Conservation (phyloP, 345 rosid species). For the Psidium guajava region DNA sequence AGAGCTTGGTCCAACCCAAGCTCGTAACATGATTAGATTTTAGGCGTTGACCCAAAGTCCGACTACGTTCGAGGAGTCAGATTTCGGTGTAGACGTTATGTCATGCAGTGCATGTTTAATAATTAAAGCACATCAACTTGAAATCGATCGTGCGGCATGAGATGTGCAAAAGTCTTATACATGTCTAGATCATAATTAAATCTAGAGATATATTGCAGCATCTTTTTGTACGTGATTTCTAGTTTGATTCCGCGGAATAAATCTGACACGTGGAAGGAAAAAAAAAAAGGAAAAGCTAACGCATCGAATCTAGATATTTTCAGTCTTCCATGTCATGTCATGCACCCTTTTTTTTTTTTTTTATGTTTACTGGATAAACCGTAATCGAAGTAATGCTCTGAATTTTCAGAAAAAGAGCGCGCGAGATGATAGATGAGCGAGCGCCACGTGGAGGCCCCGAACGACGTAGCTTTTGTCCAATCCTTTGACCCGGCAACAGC, state of each 20-base stretch:
- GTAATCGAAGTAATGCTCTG: neutral
- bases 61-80: fast-evolving
- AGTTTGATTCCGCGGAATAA: no score
- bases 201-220: no score
- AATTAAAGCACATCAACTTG: neutral
- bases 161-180: no score
- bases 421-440: neutral
- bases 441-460: neutral
- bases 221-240: no score
- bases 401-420: neutral
- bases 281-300: neutral
- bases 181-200: no score
- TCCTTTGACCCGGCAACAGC: neutral
- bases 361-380: neutral
- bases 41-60: fast-evolving
- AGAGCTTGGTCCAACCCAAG: neutral
- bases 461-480: neutral
- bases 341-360: fast-evolving
- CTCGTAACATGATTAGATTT: neutral
- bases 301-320: neutral
- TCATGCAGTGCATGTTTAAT: neutral
- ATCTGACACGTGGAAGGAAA: neutral
- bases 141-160: neutral
- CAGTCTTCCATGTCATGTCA: neutral
- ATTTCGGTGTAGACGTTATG: neutral